These are phyloP conservation scores for Gamsiella multidivaricata DNA, from an alignment of 192 early-diverging fungal genomes.

Conservation along the genomic window DNA sequence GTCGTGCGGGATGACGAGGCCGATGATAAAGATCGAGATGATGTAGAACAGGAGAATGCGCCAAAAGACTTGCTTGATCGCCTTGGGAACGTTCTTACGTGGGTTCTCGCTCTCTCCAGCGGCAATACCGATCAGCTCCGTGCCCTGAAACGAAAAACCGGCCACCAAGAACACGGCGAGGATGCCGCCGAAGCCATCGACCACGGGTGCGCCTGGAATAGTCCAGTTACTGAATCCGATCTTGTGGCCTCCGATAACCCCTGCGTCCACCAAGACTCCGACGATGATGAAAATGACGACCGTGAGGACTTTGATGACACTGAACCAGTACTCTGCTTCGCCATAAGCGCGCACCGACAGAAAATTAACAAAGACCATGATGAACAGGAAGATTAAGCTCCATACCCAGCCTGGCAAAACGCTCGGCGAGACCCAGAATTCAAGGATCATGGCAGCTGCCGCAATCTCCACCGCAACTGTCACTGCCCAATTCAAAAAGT, in stretches of 20 bases:
- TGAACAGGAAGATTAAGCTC: conserved; percentile 63
- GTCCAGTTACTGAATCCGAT: conserved; percentile 74
- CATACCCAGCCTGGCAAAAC: conserved; percentile 52
- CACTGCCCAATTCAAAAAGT: conserved; percentile 79
- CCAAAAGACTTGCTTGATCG: conserved; percentile 78
- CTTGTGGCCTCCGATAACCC: conserved; percentile 68
- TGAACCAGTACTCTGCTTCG: conserved; percentile 91
- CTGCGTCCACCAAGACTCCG: conserved; percentile 78
- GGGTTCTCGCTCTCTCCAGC: conserved; percentile 88
- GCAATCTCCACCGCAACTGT: conserved; percentile 82
- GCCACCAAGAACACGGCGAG: conserved; percentile 79
- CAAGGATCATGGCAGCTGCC: conserved; percentile 84
- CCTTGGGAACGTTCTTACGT: conserved; percentile 75
- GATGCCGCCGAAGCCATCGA: conserved; percentile 70
- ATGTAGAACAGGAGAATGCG: conserved; percentile 81
- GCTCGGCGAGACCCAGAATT: conserved; percentile 64
- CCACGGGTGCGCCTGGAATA: conserved; percentile 67
- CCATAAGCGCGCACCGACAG: conserved; percentile 84
- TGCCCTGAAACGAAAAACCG: conserved; percentile 90
- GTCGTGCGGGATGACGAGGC: conserved; percentile 72
- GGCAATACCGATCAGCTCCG: conserved; percentile 92
- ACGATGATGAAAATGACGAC: conserved; percentile 87
- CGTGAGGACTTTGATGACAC: conserved; percentile 85
- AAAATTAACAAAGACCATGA: conserved; percentile 79
- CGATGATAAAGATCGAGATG: conserved; percentile 72